phyloP scores from a whole-genome alignment of 202 grass and related monocot genomes.

The Eragrostis tef region DNA sequence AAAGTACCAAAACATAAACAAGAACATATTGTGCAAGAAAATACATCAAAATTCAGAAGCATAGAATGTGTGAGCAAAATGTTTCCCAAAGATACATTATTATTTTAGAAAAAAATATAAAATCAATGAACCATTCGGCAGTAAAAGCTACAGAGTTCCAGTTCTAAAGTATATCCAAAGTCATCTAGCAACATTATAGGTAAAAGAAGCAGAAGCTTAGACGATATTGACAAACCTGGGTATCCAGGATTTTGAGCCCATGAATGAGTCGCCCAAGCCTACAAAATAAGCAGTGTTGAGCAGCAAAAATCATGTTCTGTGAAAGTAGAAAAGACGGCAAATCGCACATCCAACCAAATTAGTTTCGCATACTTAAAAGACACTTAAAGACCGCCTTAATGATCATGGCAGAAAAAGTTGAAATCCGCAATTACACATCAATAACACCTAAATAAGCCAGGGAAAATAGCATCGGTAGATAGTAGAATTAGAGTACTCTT shows the following conservation, averaged over 20 bases:
- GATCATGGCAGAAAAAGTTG: not conserved
- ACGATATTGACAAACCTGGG: slow-evolving; percentile 51
- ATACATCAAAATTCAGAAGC: slow-evolving; percentile 17
- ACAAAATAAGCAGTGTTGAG: slow-evolving; percentile 39
- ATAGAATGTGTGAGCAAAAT: not conserved
- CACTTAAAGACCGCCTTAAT: not conserved
- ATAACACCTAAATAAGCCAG: not conserved
- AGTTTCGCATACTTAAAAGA: not conserved
- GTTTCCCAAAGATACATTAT: not conserved
- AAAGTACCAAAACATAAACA: slow-evolving; percentile 11
- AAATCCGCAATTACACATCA: not conserved
- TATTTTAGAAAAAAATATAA: not conserved
- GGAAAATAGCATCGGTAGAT: not conserved
- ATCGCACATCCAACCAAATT: not conserved
- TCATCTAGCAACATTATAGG: slow-evolving; percentile 32
- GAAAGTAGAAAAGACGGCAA: slow-evolving; percentile 3
- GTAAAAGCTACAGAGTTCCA: slow-evolving; percentile 15
- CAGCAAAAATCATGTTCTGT: slow-evolving; percentile 20
- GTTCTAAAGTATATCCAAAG: not conserved
- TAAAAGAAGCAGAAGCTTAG: slow-evolving; percentile 27
- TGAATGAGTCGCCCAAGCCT: slow-evolving; percentile 62
- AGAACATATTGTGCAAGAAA: slow-evolving; percentile 10
- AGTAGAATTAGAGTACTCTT: not conserved
- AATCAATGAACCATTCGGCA: not conserved
- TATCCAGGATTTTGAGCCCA: slow-evolving; percentile 72